A percentile compares a stretch with the other conserved stretches of the same genome.
Evolutionary conservation across 2,329 filamentous ascomycete genomes (phyloP).

Genomic region (Neoascochyta sp.): DNA sequence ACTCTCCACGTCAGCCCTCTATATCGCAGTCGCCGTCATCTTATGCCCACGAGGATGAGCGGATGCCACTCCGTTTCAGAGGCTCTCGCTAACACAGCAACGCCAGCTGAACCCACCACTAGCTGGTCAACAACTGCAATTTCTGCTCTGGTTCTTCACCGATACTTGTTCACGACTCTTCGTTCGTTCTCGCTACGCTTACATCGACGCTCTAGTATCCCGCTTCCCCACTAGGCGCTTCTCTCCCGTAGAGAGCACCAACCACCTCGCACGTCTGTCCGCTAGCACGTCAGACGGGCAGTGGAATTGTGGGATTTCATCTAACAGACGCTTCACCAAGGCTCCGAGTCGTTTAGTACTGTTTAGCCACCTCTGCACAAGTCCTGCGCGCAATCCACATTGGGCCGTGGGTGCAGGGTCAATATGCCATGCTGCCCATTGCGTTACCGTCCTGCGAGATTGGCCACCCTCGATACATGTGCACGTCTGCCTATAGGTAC

Average conservation of each 20-base stretch:
- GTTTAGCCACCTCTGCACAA: too few species aligned
- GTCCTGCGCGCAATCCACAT: conserved; percentile 7
- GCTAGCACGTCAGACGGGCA: conserved; percentile 8
- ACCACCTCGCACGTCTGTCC: conserved; percentile 3
- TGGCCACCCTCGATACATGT: conserved; percentile 18
- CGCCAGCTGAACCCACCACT: too few species aligned
- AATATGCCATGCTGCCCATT: conserved; percentile 39
- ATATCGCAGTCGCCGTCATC: too few species aligned
- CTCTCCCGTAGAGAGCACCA: conserved; percentile 5
- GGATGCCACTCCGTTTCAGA: not conserved
- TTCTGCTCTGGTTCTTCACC: conserved; percentile 10
- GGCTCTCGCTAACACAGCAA: too few species aligned
- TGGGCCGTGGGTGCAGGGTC: conserved; percentile 12
- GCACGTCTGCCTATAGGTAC: conserved; percentile 7
- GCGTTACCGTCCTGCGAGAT: conserved; percentile 16
- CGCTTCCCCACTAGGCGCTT: conserved; percentile 10
- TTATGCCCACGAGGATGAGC: too few species aligned
- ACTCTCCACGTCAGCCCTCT: conserved; percentile 19
- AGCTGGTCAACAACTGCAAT: too few species aligned
- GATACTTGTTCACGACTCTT: conserved; percentile 4
- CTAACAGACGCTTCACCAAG: conserved; percentile 5
- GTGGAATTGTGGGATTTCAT: conserved; percentile 7
- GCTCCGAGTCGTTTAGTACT: too few species aligned
- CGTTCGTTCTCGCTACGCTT: conserved; percentile 3
- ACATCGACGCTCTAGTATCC: conserved; percentile 7